Conservation (phyloP, 1,139 yeast species). For the Blastobotrys raffinosifermentans region DNA sequence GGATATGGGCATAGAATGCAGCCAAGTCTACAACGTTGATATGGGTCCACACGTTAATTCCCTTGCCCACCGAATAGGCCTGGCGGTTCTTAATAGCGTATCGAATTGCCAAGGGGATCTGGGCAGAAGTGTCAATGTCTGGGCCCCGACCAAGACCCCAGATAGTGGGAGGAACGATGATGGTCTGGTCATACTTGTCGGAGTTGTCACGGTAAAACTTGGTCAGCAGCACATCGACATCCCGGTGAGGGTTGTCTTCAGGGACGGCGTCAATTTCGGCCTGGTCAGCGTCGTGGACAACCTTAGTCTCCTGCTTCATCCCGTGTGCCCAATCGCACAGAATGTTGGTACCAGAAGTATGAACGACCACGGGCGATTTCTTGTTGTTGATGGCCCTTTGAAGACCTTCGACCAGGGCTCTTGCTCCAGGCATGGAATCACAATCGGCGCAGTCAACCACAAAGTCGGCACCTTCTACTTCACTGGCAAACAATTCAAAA, state of each 20-base stretch:
- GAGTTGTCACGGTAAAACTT: slow-evolving; percentile 11
- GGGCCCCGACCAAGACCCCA: slow-evolving; percentile 37
- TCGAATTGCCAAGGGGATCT: slow-evolving; percentile 32
- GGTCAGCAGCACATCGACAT: slow-evolving; percentile 32
- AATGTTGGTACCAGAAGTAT: slow-evolving; percentile 40
- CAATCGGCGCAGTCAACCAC: slow-evolving; percentile 39
- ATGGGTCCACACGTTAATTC: slow-evolving; percentile 37
- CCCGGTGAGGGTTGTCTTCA: slow-evolving; percentile 36
- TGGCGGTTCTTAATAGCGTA: slow-evolving; percentile 28
- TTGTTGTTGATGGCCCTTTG: slow-evolving; percentile 18
- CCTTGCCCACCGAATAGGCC: slow-evolving; percentile 33
- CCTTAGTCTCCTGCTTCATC: slow-evolving; percentile 24
- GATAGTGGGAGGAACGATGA: slow-evolving; percentile 26
- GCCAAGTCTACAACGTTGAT: slow-evolving; percentile 39
- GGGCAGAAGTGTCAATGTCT: slow-evolving; percentile 33
- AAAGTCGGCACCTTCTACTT: slow-evolving; percentile 29
- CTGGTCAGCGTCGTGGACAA: slow-evolving; percentile 33
- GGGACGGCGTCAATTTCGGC: slow-evolving; percentile 33
- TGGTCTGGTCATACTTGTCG: slow-evolving; percentile 14
- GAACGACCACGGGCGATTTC: slow-evolving; percentile 32
- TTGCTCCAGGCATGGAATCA: slow-evolving; percentile 35
- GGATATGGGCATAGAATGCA: slow-evolving; percentile 29
- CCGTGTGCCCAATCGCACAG: slow-evolving; percentile 28
- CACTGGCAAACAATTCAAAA: slow-evolving; percentile 23
- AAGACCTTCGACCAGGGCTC: slow-evolving; percentile 22